Evolutionary conservation across 164 flowering plant species (phyloP), one percentile per base, ranked within the genome.

Genomic region (Berberis vulgaris): DNA sequence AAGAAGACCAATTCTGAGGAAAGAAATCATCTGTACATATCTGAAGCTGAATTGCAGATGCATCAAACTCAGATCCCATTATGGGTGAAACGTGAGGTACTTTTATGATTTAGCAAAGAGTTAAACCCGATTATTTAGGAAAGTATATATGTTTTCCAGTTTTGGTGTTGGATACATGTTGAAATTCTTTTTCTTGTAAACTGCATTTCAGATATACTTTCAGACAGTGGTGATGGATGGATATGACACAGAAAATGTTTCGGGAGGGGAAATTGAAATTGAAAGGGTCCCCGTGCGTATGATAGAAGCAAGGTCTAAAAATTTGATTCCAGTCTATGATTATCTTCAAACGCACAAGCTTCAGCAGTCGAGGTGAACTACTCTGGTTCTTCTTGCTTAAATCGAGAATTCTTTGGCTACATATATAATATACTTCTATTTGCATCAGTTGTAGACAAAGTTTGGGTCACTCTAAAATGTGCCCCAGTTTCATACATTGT

Each of bases 61-160:
- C 87, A 82, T 78, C 74, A 74, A 70, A 63, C 81, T 44, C 72
- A 45, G 10, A 50, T 59, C 38, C 88, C 85, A 38, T 61, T 85
- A 58, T 88, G 96, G 96, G 79, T 79, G 38, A 86, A 79, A 70
- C 63, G 84, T 38, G 75, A 82, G 92, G 96, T 88, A 83, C 59
- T 42, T 74, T 10, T 5, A 43, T 47, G 2, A 7, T 7, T 5
- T 41, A 12, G 6, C 8, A 4, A 26, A 45, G 26, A 26, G 26
- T 26, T 11, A 46, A 49, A 42, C 6, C 13, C 6, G 26, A 47
- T 12, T 44, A 38, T 61, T 5, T 26, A 26, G 26, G n/a, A 7
- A 7, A 3, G 54, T 7, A 4, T 52, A 6, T 4, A 26, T 52
- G 54, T 52, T 52, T 52, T 7, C 4, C 2, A 10, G 11, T 52